Evolutionary conservation across 805 yeast species (phyloP), one percentile per base, ranked within the genome.

Genomic region (Candida vartiovaarae): DNA sequence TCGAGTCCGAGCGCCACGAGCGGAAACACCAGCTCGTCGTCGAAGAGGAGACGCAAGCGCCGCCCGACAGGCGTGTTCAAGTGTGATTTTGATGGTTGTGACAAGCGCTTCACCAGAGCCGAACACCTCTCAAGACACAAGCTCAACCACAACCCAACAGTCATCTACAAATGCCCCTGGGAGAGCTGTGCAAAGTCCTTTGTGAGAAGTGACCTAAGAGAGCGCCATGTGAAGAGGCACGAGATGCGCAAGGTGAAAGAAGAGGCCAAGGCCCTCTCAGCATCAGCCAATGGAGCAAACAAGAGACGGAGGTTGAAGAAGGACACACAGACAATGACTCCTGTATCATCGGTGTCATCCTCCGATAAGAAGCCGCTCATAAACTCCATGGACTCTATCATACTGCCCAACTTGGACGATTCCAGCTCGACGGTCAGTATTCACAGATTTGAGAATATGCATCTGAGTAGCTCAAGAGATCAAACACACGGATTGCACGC

Each of bases 71-170:
- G 70, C 3, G 48, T 56, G n/a, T 62, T 52, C 43, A 50, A 52
- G 23, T 77, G 81, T 53, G 71, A 71, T 32, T 63, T 57, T 43
- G 71, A 69, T 7, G 70, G 70, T 32, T 81, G 87, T 53, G 67
- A 63, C 33, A 81, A 80, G 54, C 63, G 67, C 20, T 81, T 81
- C 52, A 72, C 76, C 24, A 56, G 87, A 40, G 72, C 80, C 2
- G 87, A 81, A 53, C 87, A 81, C 61, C 58, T 81, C 11, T 70
- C 84, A 2, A 63, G 87, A 40, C 87, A 81, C 55, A 72, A 76
- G 53, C 65, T 81, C 40, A 81, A 81, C 55, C 87, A 81, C 50
- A 67, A 71, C 44, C 76, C 78, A 2, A 66, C 71, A 23, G 74
- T 73, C 42, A 76, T 80, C 8, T 80, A 70, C 54, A 66, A 65